phyloP scores from a whole-genome alignment of 208 protist species.

The Leishmania lainsoni region DNA sequence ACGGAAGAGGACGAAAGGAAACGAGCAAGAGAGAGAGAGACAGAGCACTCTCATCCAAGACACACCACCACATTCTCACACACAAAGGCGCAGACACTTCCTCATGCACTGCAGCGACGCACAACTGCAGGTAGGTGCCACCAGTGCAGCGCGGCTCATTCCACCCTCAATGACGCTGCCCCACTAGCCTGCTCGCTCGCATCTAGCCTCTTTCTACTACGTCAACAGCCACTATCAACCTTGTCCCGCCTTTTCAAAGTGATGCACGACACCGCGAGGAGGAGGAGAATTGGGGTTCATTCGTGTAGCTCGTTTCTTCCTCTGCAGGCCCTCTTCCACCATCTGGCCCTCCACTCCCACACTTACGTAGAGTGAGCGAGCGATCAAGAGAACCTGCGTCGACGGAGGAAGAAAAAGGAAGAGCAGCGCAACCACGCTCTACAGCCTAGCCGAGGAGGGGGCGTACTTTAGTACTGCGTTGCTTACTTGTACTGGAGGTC shows the following conservation, averaged over 20 bases:
- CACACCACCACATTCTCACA: background rate
- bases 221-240: conserved; percentile 16
- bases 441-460: background rate
- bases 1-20: background rate
- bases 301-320: too few species aligned
- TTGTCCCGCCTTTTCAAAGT: background rate
- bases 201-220: conserved; percentile 11
- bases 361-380: background rate
- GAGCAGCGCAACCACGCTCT: background rate
- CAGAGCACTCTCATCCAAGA: background rate
- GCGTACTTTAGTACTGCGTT: background rate
- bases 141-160: background rate
- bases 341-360: background rate
- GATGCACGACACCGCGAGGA: background rate
- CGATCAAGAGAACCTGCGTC: background rate
- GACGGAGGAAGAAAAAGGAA: background rate
- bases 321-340: background rate
- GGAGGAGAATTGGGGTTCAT: background rate
- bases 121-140: background rate
- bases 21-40: background rate
- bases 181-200: background rate
- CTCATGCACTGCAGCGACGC: background rate
- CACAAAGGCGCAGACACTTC: background rate
- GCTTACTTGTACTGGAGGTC: background rate
- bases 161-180: background rate